These are phyloP conservation scores for Chaetomium globosum DNA, from an alignment of 2,329 filamentous ascomycete species.

Conservation along the genomic window DNA sequence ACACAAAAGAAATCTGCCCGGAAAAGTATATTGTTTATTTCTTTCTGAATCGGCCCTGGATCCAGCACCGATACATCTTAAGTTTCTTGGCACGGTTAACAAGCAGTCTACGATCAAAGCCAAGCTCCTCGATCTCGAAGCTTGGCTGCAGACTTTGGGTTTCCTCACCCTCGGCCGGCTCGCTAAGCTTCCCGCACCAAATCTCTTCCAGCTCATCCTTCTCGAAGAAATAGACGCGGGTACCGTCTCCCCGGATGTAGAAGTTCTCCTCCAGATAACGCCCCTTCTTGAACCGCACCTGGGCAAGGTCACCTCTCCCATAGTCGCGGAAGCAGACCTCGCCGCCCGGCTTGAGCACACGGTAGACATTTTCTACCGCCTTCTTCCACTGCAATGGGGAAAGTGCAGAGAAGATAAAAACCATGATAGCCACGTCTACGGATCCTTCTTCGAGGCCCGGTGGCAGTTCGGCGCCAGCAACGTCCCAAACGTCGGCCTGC, in stretches of 20 bases:
- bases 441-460: slow-evolving; percentile 74
- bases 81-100: slow-evolving; percentile 88
- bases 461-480: slow-evolving; percentile 71
- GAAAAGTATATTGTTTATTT: slow-evolving; percentile 45
- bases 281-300: slow-evolving; percentile 95
- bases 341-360: slow-evolving; percentile 87
- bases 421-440: slow-evolving; percentile 89
- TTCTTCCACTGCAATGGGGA: slow-evolving; percentile 81
- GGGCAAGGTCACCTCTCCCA: slow-evolving; percentile 89
- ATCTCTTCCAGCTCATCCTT: slow-evolving; percentile 77
- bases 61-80: slow-evolving; percentile 99
- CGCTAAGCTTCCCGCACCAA: slow-evolving; percentile 61
- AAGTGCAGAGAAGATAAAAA: slow-evolving; percentile 96
- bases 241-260: slow-evolving; percentile 93
- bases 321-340: slow-evolving; percentile 95
- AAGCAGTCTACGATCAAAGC: slow-evolving; percentile 82
- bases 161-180: slow-evolving; percentile 32
- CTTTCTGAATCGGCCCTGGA: slow-evolving; percentile 81
- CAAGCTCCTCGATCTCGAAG: slow-evolving; percentile 78
- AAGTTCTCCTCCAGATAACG: slow-evolving; percentile 96
- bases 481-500: slow-evolving; percentile 94
- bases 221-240: slow-evolving; percentile 96
- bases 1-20: neutral
- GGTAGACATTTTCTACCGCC: slow-evolving; percentile 78
- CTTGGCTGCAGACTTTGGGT: slow-evolving; percentile 52